A percentile compares a stretch with the other conserved stretches of the same genome.
Conservation (phyloP, 345 rosid species). For the Microcos paniculata region DNA sequence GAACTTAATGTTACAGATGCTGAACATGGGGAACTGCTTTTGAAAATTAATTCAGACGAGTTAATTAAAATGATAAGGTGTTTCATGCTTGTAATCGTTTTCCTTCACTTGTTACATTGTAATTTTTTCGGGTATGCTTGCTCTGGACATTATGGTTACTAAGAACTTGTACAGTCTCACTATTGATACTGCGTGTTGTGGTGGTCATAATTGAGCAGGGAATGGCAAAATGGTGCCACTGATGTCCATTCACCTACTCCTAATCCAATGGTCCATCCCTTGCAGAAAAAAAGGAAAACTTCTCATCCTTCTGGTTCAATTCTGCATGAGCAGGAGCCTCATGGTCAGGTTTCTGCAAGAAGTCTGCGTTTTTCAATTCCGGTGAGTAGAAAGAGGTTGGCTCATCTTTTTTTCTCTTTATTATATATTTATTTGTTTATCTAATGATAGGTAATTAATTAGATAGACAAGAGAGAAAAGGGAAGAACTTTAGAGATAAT, state of each 20-base stretch:
- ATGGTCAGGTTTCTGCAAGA: constrained; percentile 13
- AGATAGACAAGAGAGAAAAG: not conserved
- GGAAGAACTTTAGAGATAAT: not conserved
- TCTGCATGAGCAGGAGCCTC: constrained; percentile 3
- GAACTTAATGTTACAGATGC: constrained; percentile 34
- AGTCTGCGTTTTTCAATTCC: constrained; percentile 7
- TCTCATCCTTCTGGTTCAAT: constrained; percentile 16
- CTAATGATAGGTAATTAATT: not conserved
- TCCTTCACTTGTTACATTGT: not conserved
- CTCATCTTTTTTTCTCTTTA: not conserved
- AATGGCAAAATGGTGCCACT: constrained; percentile 19
- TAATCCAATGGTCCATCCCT: not conserved
- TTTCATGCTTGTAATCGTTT: constrained; percentile 3
- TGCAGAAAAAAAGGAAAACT: constrained; percentile 15
- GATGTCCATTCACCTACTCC: too few species aligned
- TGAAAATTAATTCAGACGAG: constrained; percentile 26
- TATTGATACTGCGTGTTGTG: not conserved
- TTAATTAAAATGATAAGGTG: constrained; percentile 34
- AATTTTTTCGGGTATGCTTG: not conserved
- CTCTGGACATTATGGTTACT: not conserved
- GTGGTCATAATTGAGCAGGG: constrained; percentile 21
- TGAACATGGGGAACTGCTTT: constrained; percentile 35
- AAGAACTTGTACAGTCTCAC: not conserved
- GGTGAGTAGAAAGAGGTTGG: constrained; percentile 19
- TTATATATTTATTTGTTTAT: not conserved